These are phyloP conservation scores for Rubus idaeus DNA, from an alignment of 306 rosid genomes.

Conservation along the genomic window DNA sequence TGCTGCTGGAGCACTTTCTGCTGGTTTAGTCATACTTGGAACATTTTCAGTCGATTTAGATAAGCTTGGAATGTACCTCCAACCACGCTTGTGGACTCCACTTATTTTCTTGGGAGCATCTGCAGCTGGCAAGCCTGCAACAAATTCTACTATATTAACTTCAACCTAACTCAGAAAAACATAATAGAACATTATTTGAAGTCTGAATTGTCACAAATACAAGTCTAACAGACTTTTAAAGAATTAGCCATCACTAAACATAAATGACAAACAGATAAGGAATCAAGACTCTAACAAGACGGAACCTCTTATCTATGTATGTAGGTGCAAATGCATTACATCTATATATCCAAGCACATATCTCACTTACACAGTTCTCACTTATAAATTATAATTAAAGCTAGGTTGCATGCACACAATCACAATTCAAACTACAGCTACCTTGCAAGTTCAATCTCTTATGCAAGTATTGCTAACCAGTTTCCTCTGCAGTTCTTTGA, in stretches of 20 bases:
- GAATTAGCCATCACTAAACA: background rate
- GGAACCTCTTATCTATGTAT: background rate
- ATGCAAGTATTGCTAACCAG: background rate
- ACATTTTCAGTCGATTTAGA: constrained; percentile 39
- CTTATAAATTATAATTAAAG: background rate
- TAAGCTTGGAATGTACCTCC: constrained; percentile 69
- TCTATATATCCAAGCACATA: background rate
- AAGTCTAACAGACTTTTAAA: background rate
- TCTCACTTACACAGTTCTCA: background rate
- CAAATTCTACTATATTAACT: constrained; percentile 24
- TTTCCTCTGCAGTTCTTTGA: background rate
- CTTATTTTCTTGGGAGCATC: constrained; percentile 84
- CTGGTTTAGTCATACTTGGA: constrained; percentile 34
- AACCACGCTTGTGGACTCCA: constrained; percentile 98
- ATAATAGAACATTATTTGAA: constrained; percentile 9
- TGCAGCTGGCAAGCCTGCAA: constrained; percentile 69
- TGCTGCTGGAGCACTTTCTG: constrained; percentile 45
- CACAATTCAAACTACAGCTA: background rate
- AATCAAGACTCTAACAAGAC: background rate
- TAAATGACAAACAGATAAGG: background rate
- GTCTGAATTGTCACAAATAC: background rate
- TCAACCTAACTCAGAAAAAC: background rate
- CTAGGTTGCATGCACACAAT: background rate
- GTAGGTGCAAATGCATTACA: background rate
- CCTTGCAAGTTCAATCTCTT: background rate